Evolutionary conservation across 2,329 filamentous ascomycete genomes (phyloP), one percentile per base, ranked within the genome.

Genomic region (Paramyrothecium sp.): DNA sequence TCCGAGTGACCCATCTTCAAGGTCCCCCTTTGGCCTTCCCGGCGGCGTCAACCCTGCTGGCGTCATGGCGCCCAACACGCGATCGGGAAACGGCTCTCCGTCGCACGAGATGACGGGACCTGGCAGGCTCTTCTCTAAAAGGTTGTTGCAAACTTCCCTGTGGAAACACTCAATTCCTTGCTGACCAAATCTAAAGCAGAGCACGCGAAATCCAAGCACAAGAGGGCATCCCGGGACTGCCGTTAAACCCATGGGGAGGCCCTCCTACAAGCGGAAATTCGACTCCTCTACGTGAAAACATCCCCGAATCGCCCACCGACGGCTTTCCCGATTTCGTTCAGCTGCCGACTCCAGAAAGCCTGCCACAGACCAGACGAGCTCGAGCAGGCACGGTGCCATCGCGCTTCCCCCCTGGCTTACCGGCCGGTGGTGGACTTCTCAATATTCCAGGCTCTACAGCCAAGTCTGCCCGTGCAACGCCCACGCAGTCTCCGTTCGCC

Each of bases 131-230:
- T 97, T 90, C 76, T 92, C 92, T 61, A 98, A 98, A 81, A 88
- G 95, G 92, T 97, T 85, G 70, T 87, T 78, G 63, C 58, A 62
- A 64, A 58, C 58, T 59, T 51, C 33, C 53, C 47, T 53, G 17
- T 19, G n/a, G 46, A 21, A 49, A 21, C 13, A 3, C 20, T 23
- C 13, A 7, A 41, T 34, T 41, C 51, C n/a, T 41, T 53, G 23
- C 49, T 51, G 49, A 53, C 51, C 51, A 20, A 10, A 20, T 11
- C n/a, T 13, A 41, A 53, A 20, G 12, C 60, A 97, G 94, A 71
- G 93, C 95, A 64, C 86, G 95, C 73, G 95, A 99, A 75, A 97
- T 98, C 61, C 94, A 98, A 78, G 93, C 93, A 55, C 93, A 97
- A 78, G 94, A 98, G 83, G 93, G 93, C 54, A 82, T 97, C 53